Conservation (phyloP, 192 early-diverging fungal genomes). For the Entomortierella beljakovae region DNA sequence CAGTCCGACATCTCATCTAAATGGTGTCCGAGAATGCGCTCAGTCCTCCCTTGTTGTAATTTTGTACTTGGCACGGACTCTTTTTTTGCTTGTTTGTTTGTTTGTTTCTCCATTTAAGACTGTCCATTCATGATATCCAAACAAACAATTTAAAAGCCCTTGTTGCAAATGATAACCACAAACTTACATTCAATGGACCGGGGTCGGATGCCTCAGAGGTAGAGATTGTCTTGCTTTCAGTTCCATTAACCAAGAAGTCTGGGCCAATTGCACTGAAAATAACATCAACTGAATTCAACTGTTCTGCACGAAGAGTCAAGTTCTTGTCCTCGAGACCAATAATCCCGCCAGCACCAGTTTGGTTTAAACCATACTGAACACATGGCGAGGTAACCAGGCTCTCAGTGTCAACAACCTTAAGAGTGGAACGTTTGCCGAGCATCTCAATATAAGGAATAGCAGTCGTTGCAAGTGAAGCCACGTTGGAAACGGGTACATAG, state of each 20-base stretch:
- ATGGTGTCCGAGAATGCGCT: too few species aligned
- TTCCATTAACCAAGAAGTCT: constrained; percentile 53
- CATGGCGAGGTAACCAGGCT: constrained; percentile 63
- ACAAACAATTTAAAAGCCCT: too few species aligned
- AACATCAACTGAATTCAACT: constrained; percentile 61
- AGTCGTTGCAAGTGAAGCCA: constrained; percentile 59
- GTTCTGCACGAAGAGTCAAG: constrained; percentile 60
- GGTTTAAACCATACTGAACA: constrained; percentile 52
- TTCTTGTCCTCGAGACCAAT: constrained; percentile 57
- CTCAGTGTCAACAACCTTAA: constrained; percentile 56
- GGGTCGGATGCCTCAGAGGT: constrained; percentile 62
- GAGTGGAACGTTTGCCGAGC: constrained; percentile 59
- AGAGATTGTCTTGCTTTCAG: constrained; percentile 59
- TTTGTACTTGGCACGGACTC: too few species aligned
- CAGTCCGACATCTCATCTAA: too few species aligned
- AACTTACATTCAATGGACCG: constrained; percentile 61
- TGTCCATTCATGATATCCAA: too few species aligned
- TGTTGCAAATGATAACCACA: background rate
- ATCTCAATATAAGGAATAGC: constrained; percentile 67
- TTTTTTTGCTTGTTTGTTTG: too few species aligned
- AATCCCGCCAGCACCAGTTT: constrained; percentile 42
- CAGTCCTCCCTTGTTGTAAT: too few species aligned
- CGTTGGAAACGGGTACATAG: constrained; percentile 55
- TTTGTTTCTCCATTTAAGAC: too few species aligned
- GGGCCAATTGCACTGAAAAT: constrained; percentile 52